Conservation (phyloP, 2,329 filamentous ascomycete genomes). For the Rhexocercosporidium sp. region DNA sequence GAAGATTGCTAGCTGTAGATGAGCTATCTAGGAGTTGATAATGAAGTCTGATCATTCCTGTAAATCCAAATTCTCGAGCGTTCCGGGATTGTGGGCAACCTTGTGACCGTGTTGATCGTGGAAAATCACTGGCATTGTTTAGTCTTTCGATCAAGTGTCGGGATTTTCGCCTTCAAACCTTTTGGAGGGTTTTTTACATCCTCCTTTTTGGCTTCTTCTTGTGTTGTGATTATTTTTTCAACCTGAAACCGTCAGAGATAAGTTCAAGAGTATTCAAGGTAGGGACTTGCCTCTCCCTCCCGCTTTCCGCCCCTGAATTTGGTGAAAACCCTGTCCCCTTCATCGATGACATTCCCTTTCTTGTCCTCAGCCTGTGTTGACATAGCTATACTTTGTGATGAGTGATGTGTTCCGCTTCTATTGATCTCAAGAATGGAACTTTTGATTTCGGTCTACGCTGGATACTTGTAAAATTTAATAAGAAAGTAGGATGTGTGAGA, state of each 20-base stretch:
- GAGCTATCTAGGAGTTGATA: not conserved
- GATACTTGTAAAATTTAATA: not conserved
- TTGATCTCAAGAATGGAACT: not conserved
- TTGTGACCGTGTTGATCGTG: conserved; percentile 47
- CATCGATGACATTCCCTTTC: conserved; percentile 45
- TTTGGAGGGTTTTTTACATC: conserved; percentile 50
- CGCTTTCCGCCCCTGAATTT: conserved; percentile 47
- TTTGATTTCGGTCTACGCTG: not conserved
- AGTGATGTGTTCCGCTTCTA: not conserved
- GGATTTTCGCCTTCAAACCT: conserved; percentile 26
- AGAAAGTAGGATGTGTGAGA: not conserved
- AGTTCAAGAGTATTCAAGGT: not conserved
- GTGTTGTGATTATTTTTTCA: conserved; percentile 45
- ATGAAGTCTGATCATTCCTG: conserved; percentile 1
- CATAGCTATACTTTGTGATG: conserved; percentile 9
- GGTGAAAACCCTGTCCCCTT: conserved; percentile 49
- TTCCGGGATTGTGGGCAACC: conserved; percentile 48
- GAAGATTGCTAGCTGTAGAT: not conserved
- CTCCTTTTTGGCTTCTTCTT: conserved; percentile 44
- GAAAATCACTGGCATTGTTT: conserved; percentile 42
- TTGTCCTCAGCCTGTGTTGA: conserved; percentile 40
- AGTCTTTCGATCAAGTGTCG: not conserved
- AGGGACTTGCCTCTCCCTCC: conserved; percentile 43
- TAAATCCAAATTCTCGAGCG: conserved; percentile 40
- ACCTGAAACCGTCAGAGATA: conserved; percentile 21